Percentiles rank a stretch among this genome's conserved stretches.
phyloP scores from a whole-genome alignment of 495 filamentous ascomycete genomes.

The Parachaetomium inaequale region DNA sequence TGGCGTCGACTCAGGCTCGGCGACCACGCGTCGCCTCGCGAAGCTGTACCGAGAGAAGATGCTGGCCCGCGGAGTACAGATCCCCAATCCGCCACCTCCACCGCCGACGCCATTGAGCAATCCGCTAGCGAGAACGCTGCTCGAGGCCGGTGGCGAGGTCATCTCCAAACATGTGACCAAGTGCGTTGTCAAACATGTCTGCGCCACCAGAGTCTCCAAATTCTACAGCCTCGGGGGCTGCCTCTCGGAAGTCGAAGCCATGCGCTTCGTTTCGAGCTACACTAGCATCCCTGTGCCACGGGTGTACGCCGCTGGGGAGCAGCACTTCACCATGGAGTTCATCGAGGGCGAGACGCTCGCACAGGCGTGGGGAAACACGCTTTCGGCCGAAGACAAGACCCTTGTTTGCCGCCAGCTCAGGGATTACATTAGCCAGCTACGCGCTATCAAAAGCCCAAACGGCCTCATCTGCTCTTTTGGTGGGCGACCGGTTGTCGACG shows the following conservation, averaged over 20 bases:
- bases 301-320: not conserved
- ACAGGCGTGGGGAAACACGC: not conserved
- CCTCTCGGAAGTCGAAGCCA: not conserved
- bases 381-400: not conserved
- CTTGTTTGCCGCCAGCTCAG: no score
- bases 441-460: constrained; percentile 5
- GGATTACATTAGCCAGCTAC: not conserved
- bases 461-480: constrained; percentile 7
- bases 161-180: not conserved
- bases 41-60: no score
- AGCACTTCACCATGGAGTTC: not conserved
- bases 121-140: not conserved
- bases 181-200: constrained; percentile 5
- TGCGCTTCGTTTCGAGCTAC: not conserved
- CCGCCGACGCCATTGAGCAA: not conserved
- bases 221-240: not conserved
- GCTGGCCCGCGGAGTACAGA: no score
- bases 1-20: no score
- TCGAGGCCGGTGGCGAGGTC: not conserved
- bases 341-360: not conserved
- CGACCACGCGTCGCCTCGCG: no score
- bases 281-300: not conserved
- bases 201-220: constrained; percentile 1
- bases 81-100: no score
- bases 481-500: not conserved